Percentiles rank a stretch among this genome's conserved stretches.
These are phyloP conservation scores for Peltaster fructicola DNA, from an alignment of 2,329 filamentous ascomycete genomes.

Conservation along the genomic window DNA sequence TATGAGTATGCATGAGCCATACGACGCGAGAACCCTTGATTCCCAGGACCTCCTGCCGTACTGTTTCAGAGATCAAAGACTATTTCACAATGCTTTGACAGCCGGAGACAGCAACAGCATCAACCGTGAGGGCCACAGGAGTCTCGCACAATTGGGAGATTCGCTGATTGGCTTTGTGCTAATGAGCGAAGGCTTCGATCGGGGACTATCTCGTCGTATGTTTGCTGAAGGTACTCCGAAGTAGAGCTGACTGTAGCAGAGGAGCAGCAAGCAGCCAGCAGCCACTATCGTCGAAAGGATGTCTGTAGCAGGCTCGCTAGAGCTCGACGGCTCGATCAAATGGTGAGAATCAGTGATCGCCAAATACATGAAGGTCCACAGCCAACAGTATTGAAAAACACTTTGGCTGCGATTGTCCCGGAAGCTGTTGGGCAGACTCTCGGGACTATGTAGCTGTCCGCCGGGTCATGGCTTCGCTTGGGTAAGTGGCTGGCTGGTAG, in stretches of 20 bases:
- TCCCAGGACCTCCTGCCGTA: background rate
- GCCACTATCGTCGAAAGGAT: background rate
- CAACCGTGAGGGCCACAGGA: background rate
- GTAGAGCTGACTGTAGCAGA: background rate
- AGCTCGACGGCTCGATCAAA: background rate
- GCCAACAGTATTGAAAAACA: background rate
- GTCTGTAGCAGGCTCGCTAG: background rate
- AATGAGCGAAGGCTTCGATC: background rate
- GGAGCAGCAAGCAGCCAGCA: background rate
- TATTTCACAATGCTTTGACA: background rate
- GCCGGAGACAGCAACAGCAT: background rate
- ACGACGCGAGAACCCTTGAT: too few species aligned
- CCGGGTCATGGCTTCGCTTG: background rate
- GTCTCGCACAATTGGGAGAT: background rate
- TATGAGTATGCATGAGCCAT: too few species aligned
- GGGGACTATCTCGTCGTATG: background rate
- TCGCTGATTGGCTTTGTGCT: background rate
- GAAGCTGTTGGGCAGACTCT: background rate
- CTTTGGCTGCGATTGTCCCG: background rate
- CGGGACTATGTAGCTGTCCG: background rate
- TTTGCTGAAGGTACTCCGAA: background rate
- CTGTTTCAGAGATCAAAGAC: background rate
- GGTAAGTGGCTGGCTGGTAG: too few species aligned
- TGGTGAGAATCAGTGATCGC: background rate
- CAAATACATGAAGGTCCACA: slow-evolving; percentile 1